phyloP scores from a whole-genome alignment of 305 asterid genomes.

The Fraxinus ornus region DNA sequence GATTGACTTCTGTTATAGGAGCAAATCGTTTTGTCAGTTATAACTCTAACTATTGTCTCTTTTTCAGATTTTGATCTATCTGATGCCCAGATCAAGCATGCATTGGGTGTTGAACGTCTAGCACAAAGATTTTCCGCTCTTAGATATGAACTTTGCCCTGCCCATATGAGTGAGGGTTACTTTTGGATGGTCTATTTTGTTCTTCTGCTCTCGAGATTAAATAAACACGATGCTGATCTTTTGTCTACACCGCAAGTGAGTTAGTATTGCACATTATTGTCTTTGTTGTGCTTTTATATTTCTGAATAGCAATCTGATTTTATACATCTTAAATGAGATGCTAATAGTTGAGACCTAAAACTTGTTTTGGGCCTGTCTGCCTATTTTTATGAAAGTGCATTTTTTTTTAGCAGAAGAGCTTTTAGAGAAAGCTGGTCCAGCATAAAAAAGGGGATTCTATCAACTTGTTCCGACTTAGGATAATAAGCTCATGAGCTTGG shows the following conservation, averaged over 20 bases:
- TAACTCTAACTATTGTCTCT: background rate
- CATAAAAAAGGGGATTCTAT: too few relatives aligned
- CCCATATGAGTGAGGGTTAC: conserved; percentile 82
- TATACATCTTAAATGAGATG: conserved; percentile 8
- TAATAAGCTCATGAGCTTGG: too few relatives aligned
- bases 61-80: conserved; percentile 77
- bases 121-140: conserved; percentile 92
- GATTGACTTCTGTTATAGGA: background rate
- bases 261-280: conserved; percentile 11
- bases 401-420: too few relatives aligned
- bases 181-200: conserved; percentile 99
- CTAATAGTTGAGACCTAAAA: background rate
- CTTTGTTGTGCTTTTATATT: background rate
- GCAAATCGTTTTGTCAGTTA: background rate
- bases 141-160: conserved; percentile 91
- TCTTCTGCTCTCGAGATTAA: conserved; percentile 80
- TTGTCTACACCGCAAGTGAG: conserved; percentile 86
- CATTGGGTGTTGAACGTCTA: conserved; percentile 66
- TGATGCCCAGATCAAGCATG: conserved; percentile 74
- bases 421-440: too few relatives aligned
- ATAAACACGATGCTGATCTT: conserved; percentile 64
- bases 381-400: too few relatives aligned
- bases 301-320: background rate
- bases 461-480: too few relatives aligned
- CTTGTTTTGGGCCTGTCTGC: too few relatives aligned